Conservation (phyloP, 1,284 basidiomycete genomes). For the Anthracocystis walkeri region DNA sequence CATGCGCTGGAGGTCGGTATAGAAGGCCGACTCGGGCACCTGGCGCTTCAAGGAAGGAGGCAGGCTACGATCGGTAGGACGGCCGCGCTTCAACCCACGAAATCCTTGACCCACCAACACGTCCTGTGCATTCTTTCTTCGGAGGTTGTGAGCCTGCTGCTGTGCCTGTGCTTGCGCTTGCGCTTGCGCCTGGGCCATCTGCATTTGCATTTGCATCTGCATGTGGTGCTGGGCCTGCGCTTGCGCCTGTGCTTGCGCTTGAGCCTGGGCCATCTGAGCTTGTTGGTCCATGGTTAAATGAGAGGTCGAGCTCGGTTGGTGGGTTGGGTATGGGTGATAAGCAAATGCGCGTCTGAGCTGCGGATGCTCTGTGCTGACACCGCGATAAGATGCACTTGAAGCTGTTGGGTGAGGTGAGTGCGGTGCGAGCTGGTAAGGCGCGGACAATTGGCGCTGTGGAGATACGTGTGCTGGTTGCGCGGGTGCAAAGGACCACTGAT, state of each 20-base stretch:
- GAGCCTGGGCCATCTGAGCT: slow-evolving; percentile 39
- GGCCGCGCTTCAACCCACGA: slow-evolving; percentile 76
- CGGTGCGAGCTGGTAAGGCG: slow-evolving; percentile 7
- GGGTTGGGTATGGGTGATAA: slow-evolving; percentile 23
- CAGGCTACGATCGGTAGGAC: slow-evolving; percentile 82
- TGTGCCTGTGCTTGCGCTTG: slow-evolving; percentile 62
- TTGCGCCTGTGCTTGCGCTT: slow-evolving; percentile 50
- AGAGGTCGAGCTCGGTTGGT: slow-evolving; percentile 2
- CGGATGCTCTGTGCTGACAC: slow-evolving; percentile 18
- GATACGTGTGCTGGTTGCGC: not conserved
- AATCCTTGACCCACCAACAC: slow-evolving; percentile 60
- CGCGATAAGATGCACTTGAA: not conserved
- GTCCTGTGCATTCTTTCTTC: slow-evolving; percentile 57
- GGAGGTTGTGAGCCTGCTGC: slow-evolving; percentile 41
- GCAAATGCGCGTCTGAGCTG: slow-evolving; percentile 28
- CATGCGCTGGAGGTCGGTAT: slow-evolving; percentile 85
- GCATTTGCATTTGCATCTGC: slow-evolving; percentile 45
- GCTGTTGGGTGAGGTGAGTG: not conserved
- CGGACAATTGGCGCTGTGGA: slow-evolving; percentile 4
- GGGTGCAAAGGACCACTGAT: not conserved
- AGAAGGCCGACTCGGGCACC: slow-evolving; percentile 76
- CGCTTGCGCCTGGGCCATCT: slow-evolving; percentile 31
- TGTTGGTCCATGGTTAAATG: slow-evolving; percentile 39
- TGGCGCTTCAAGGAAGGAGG: slow-evolving; percentile 78
- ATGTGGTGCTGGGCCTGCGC: slow-evolving; percentile 54